Evolutionary conservation across 345 rosid species (phyloP).

Genomic region (Aethionema arabicum): DNA sequence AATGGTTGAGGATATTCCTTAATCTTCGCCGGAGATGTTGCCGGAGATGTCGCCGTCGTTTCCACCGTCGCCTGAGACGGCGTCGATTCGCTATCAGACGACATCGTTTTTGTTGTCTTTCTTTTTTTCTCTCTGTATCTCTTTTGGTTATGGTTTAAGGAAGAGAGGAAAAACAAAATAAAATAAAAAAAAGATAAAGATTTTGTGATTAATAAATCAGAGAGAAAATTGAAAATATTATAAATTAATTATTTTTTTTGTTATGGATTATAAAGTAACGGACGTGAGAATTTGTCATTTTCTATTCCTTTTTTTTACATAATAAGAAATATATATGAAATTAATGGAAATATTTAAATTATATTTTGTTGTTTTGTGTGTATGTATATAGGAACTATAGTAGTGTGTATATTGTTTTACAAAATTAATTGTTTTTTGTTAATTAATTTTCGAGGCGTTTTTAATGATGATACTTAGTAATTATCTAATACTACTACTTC

Average conservation of each 20-base stretch:
- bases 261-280: conserved; percentile 54
- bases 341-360: conserved; percentile 6
- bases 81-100: conserved; percentile 40
- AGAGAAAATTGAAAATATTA: conserved; percentile 28
- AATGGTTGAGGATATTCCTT: conserved; percentile 68
- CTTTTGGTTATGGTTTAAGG: conserved; percentile 37
- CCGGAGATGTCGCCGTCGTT: conserved; percentile 26
- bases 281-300: conserved; percentile 67
- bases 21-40: conserved; percentile 24
- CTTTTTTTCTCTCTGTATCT: conserved; percentile 27
- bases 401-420: conserved; percentile 11
- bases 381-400: not conserved
- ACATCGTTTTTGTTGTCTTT: conserved; percentile 31
- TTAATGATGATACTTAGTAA: conserved; percentile 32
- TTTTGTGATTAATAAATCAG: conserved; percentile 35
- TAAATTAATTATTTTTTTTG: conserved; percentile 29
- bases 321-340: conserved; percentile 24
- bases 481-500: conserved; percentile 29
- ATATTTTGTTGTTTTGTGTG: conserved; percentile 3
- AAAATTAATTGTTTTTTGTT: conserved; percentile 9
- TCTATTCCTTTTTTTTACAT: conserved; percentile 33
- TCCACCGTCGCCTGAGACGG: conserved; percentile 42
- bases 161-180: conserved; percentile 28
- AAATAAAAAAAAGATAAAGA: conserved; percentile 41
- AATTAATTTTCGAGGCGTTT: conserved; percentile 37